Conservation (phyloP, 805 yeast species). For the Pichia exigua region DNA sequence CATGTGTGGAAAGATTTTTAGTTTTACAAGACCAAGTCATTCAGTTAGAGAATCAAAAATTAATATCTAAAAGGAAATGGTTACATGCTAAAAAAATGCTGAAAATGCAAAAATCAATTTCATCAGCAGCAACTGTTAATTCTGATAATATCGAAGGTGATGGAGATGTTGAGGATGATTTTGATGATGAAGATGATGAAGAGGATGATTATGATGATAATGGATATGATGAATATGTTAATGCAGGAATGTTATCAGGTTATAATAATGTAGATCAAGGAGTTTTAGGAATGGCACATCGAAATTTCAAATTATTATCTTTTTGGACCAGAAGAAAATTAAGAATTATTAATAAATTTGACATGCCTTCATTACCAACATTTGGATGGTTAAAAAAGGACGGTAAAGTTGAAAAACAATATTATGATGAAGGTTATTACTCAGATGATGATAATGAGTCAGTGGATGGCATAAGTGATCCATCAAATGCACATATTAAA, state of each 20-base stretch:
- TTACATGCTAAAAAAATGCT: conserved; percentile 9
- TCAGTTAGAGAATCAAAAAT: conserved; percentile 50
- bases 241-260: background rate
- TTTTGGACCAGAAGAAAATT: conserved; percentile 21
- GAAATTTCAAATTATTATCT: conserved; percentile 14
- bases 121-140: background rate
- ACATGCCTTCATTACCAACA: conserved; percentile 35
- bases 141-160: conserved; percentile 1
- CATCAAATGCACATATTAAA: conserved; percentile 29
- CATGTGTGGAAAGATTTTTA: conserved; percentile 49
- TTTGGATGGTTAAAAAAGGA: conserved; percentile 28
- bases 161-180: conserved; percentile 12
- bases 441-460: conserved; percentile 15
- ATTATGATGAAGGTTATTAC: conserved; percentile 28
- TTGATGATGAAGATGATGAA: conserved; percentile 8
- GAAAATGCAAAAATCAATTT: background rate
- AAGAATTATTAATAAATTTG: conserved; percentile 29
- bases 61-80: conserved; percentile 17
- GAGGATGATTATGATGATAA: conserved; percentile 9
- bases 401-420: conserved; percentile 28
- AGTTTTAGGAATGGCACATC: conserved; percentile 8
- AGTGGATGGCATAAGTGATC: conserved; percentile 13
- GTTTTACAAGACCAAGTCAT: conserved; percentile 62
- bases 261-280: background rate
- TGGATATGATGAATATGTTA: conserved; percentile 7